A percentile compares a stretch with the other conserved stretches of the same genome.
Evolutionary conservation across 768 basidiomycete genomes (phyloP).

Genomic region (Pholiota molesta): DNA sequence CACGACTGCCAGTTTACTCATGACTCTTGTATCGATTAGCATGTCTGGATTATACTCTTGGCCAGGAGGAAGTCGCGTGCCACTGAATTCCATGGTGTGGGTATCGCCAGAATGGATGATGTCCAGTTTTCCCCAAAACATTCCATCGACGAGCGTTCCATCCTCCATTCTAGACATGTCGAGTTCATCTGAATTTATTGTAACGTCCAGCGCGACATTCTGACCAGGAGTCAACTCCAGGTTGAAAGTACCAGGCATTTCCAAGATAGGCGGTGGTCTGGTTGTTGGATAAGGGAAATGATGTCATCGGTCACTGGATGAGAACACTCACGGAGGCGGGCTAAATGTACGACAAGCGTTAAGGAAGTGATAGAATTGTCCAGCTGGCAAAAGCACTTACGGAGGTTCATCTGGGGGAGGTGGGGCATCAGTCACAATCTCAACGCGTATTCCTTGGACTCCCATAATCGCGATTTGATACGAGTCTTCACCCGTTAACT

Average conservation of each 20-base stretch:
- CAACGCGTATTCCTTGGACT: constrained; percentile 80
- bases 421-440: constrained; percentile 84
- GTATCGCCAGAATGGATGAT: constrained; percentile 79
- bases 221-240: constrained; percentile 82
- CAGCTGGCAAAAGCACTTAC: constrained; percentile 48
- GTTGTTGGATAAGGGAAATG: constrained; percentile 8
- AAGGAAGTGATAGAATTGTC: constrained; percentile 13
- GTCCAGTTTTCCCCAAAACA: constrained; percentile 87
- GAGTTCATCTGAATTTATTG: constrained; percentile 77
- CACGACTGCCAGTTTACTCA: constrained; percentile 76
- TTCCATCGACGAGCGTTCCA: constrained; percentile 81
- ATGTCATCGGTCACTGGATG: background rate
- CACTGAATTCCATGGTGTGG: constrained; percentile 82
- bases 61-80: constrained; percentile 68
- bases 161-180: constrained; percentile 94
- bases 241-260: constrained; percentile 87
- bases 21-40: constrained; percentile 75
- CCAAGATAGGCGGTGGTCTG: constrained; percentile 72
- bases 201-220: constrained; percentile 79
- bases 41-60: constrained; percentile 69
- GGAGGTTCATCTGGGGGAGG: constrained; percentile 85
- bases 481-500: constrained; percentile 86
- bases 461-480: constrained; percentile 88
- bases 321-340: constrained; percentile 47
- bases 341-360: constrained; percentile 33